These are phyloP conservation scores for Salvia sclarea DNA, from an alignment of 305 asterid species.

Conservation along the genomic window DNA sequence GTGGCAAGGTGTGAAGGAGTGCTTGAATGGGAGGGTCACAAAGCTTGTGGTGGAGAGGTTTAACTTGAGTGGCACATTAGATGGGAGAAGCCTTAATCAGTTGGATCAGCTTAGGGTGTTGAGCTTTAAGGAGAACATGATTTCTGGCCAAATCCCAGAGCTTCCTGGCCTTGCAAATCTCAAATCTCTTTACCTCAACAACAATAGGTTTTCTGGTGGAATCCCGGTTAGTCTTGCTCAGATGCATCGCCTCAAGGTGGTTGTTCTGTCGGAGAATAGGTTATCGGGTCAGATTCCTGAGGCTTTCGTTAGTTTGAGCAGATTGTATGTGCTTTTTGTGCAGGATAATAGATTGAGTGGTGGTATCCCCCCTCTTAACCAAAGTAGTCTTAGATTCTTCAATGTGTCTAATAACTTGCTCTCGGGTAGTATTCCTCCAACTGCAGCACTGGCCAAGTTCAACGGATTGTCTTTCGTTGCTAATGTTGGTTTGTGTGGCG, in stretches of 20 bases:
- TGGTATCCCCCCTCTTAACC: conserved; percentile 65
- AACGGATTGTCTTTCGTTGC: conserved; percentile 58
- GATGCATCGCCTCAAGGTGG: conserved; percentile 69
- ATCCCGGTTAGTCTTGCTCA: conserved; percentile 54
- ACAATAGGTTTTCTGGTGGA: conserved; percentile 60
- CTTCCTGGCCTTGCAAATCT: conserved; percentile 67
- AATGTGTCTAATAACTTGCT: conserved; percentile 74
- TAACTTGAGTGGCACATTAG: conserved; percentile 67
- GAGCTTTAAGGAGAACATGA: conserved; percentile 68
- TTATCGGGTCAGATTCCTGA: conserved; percentile 65
- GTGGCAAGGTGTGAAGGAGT: conserved; percentile 83
- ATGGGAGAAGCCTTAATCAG: conserved; percentile 58
- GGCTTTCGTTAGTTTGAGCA: conserved; percentile 40
- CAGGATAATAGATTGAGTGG: conserved; percentile 73
- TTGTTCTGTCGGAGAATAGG: conserved; percentile 62
- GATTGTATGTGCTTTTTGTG: conserved; percentile 66
- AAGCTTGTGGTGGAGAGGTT: conserved; percentile 75
- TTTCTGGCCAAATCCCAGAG: conserved; percentile 73
- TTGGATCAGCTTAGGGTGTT: conserved; percentile 85
- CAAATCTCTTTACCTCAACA: conserved; percentile 69
- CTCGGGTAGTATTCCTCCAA: conserved; percentile 63
- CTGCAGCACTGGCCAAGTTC: conserved; percentile 49
- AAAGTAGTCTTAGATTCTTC: conserved; percentile 65
- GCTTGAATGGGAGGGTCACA: conserved; percentile 70
- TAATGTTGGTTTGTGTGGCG: conserved; percentile 65